A percentile compares a stretch with the other conserved stretches of the same genome.
Conservation (phyloP, 2,329 filamentous ascomycete genomes). For the Huntiella bhutanensis region DNA sequence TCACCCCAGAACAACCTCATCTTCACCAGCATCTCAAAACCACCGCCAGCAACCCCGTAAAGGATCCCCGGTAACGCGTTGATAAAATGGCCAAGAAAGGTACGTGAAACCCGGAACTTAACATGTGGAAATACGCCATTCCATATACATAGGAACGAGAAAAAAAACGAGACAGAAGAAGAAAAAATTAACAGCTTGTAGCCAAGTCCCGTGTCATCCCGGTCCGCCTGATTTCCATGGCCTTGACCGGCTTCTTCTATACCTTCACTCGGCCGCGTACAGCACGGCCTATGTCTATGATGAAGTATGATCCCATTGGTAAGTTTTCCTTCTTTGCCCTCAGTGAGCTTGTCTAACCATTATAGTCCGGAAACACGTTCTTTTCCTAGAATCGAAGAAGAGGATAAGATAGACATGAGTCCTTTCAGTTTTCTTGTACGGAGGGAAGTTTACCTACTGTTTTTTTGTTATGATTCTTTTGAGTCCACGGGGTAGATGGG, state of each 20-base stretch:
- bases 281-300: slow-evolving; percentile 75
- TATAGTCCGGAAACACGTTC: slow-evolving; percentile 77
- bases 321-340: slow-evolving; percentile 16
- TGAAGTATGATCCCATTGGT: slow-evolving; percentile 98
- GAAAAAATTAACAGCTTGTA: slow-evolving; percentile 19
- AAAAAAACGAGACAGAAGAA: not conserved
- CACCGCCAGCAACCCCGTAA: not conserved
- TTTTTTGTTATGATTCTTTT: too few relatives aligned
- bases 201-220: slow-evolving; percentile 82
- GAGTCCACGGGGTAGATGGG: too few relatives aligned
- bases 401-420: slow-evolving; percentile 34
- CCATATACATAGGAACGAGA: not conserved
- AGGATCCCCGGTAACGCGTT: not conserved
- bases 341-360: not conserved
- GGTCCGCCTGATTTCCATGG: slow-evolving; percentile 94
- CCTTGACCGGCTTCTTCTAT: slow-evolving; percentile 95
- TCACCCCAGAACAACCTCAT: not conserved
- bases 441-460: too few relatives aligned
- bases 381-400: slow-evolving; percentile 87
- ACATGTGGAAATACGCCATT: too few relatives aligned
- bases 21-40: not conserved
- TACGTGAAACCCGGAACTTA: slow-evolving; percentile 8
- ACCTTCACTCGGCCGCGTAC: slow-evolving; percentile 69
- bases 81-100: slow-evolving; percentile 21
- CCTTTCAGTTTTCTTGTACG: not conserved